A percentile compares a stretch with the other conserved stretches of the same genome.
Conservation (phyloP, 208 protist species). For the Acanthamoeba sp. region DNA sequence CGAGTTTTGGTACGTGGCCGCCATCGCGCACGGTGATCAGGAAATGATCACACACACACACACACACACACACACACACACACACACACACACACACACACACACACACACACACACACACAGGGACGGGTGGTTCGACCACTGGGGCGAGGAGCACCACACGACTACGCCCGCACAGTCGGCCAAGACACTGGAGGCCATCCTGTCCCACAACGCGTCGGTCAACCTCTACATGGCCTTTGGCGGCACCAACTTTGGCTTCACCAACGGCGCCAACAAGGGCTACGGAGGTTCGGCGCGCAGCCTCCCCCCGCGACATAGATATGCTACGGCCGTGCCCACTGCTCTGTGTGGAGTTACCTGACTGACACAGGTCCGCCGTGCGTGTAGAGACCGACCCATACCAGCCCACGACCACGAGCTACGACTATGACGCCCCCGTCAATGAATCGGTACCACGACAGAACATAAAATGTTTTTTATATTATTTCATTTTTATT, state of each 20-base stretch:
- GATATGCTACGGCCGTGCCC: too few relatives aligned
- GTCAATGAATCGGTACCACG: constrained; percentile 64
- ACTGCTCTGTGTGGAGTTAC: too few relatives aligned
- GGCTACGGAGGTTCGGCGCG: background rate
- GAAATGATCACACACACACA: too few relatives aligned
- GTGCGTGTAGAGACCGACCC: background rate
- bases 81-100: too few relatives aligned
- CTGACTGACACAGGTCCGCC: too few relatives aligned
- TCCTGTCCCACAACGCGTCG: constrained; percentile 16
- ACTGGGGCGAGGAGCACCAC: constrained; percentile 60
- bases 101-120: too few relatives aligned
- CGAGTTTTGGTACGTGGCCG: constrained; percentile 28
- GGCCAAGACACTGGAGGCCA: background rate
- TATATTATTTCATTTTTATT: too few relatives aligned
- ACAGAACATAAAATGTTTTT: too few relatives aligned
- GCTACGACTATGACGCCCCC: constrained; percentile 67
- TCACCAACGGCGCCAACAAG: constrained; percentile 42
- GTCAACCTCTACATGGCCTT: constrained; percentile 63
- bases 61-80: too few relatives aligned
- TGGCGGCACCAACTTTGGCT: constrained; percentile 67
- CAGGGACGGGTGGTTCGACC: constrained; percentile 57
- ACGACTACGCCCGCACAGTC: background rate
- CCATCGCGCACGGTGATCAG: too few relatives aligned
- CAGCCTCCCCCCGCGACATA: background rate
- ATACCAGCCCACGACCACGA: background rate